Base-by-base conservation (phyloP, 495 filamentous ascomycete species). In the Trichoderma erinaceum region DNA sequence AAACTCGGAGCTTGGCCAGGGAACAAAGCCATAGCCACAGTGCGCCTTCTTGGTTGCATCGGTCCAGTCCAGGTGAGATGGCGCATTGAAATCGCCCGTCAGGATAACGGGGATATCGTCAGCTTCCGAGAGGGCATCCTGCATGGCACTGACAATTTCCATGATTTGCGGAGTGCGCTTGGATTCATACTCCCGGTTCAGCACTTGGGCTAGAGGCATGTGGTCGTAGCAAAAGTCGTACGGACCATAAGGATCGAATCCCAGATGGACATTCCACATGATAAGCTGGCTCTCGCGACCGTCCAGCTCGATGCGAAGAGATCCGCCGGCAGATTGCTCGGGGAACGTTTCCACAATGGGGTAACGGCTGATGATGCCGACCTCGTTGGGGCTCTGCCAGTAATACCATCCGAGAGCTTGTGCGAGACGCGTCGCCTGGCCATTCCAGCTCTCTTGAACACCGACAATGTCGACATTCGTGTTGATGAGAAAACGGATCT, bases 391-490 rank as follows among this genome's bases (percentile, higher is more conserved):
- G 35, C 63, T 44, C n/a, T 65, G 63, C 35, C 41, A 65, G 35
- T 41, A 65, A 27, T 65, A 41, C 63, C 63, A 65, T 2, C 63
- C 63, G n/a, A 65, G 63, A 18, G 63, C 63, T 8, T 65, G 35
- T 7, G 63, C 63, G 21, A 65, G 63, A 21, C 35, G 35, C 4
- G 35, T 65, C 3, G 63, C 35, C 18, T 44, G 63, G 63, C 35
- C 63, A n/a, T 41, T 44, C 35, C 41, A 44, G 41, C 63, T 65
- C 41, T 65, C 63, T 21, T 65, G 63, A 8, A 65, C 32, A 10
- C 63, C 63, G 63, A 65, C 63, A 21, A 65, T 65, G 18, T 65
- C 63, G 63, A 65, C 63, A 23, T 65, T 65, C 25, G 35, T 41
- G 35, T 65, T 44, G 63, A 44, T 27, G 35, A 65, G 63, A 15